Conservation (phyloP, 2,329 filamentous ascomycete genomes). For the Aspergillus proliferans region DNA sequence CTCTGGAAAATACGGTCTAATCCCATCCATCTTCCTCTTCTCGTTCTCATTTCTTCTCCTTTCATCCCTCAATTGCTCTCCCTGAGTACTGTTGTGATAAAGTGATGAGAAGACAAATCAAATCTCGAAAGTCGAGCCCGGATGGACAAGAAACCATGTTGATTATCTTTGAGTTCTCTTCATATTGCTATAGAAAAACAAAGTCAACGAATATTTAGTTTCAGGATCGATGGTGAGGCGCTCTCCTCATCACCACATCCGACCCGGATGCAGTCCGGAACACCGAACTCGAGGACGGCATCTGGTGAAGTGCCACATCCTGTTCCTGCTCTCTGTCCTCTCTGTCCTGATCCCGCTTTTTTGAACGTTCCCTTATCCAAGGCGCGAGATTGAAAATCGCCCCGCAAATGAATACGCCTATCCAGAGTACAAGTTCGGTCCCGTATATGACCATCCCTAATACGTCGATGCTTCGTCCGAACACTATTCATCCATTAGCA, state of each 20-base stretch:
- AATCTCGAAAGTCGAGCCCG: too few relatives aligned
- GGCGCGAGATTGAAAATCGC: slow-evolving; percentile 59
- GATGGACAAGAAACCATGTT: too few relatives aligned
- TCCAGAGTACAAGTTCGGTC: slow-evolving; percentile 60
- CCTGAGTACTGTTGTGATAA: too few relatives aligned
- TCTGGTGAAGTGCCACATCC: slow-evolving; percentile 35
- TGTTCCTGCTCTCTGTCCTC: slow-evolving; percentile 3
- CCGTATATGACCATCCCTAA: slow-evolving; percentile 63
- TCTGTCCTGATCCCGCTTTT: neutral
- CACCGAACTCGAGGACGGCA: slow-evolving; percentile 58
- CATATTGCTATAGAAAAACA: too few relatives aligned
- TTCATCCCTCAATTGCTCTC: too few relatives aligned
- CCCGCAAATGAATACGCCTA: slow-evolving; percentile 60
- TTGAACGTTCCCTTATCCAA: slow-evolving; percentile 42
- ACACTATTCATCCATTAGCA: slow-evolving; percentile 11
- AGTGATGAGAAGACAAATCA: too few relatives aligned
- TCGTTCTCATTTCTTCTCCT: too few relatives aligned
- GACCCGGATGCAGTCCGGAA: slow-evolving; percentile 51
- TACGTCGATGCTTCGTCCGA: slow-evolving; percentile 39
- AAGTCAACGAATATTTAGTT: too few relatives aligned
- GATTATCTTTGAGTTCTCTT: too few relatives aligned
- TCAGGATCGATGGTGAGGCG: neutral
- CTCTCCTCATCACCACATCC: slow-evolving; percentile 2
- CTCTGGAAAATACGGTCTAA: too few relatives aligned
- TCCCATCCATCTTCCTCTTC: too few relatives aligned